phyloP scores from a whole-genome alignment of 768 basidiomycete species.

The Chlorophyllum brunneum region DNA sequence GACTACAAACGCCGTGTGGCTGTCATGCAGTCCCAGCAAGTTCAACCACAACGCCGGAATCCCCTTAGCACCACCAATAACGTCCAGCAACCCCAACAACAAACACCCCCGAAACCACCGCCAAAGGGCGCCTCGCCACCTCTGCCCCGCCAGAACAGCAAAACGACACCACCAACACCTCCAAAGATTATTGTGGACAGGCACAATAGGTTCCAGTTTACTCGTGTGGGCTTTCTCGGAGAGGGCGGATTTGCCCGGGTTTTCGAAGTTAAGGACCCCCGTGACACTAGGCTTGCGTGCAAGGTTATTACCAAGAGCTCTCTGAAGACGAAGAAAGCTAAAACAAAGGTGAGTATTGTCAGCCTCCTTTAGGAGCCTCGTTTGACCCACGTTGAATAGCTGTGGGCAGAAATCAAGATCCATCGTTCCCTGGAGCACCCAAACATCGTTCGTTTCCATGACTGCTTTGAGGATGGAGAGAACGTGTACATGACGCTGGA shows the following conservation, averaged over 20 bases:
- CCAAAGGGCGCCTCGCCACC: slow-evolving; percentile 55
- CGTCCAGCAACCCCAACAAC: slow-evolving; percentile 15
- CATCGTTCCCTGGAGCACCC: slow-evolving; percentile 88
- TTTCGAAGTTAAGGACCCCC: slow-evolving; percentile 82
- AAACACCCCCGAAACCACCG: slow-evolving; percentile 30
- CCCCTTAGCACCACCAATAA: slow-evolving; percentile 12
- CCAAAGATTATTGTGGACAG: slow-evolving; percentile 73
- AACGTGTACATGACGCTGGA: slow-evolving; percentile 99
- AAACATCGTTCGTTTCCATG: slow-evolving; percentile 88
- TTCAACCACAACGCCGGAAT: slow-evolving; percentile 11
- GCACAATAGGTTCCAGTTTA: slow-evolving; percentile 50
- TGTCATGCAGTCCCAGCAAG: slow-evolving; percentile 16
- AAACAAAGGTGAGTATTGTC: slow-evolving; percentile 72
- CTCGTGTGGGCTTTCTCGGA: slow-evolving; percentile 80
- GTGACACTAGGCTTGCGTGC: slow-evolving; percentile 69
- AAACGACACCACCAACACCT: slow-evolving; percentile 77
- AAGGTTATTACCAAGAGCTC: slow-evolving; percentile 94
- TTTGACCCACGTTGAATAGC: slow-evolving; percentile 36
- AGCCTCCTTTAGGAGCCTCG: not conserved
- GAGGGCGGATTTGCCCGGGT: slow-evolving; percentile 98
- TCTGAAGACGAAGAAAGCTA: slow-evolving; percentile 93
- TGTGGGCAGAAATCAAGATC: slow-evolving; percentile 98
- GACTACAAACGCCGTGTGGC: slow-evolving; percentile 11
- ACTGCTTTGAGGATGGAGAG: slow-evolving; percentile 92
- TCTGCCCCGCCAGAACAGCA: slow-evolving; percentile 77